phyloP scores from a whole-genome alignment of 176 grass and related monocot species.

The Urochloa ruziziensis region DNA sequence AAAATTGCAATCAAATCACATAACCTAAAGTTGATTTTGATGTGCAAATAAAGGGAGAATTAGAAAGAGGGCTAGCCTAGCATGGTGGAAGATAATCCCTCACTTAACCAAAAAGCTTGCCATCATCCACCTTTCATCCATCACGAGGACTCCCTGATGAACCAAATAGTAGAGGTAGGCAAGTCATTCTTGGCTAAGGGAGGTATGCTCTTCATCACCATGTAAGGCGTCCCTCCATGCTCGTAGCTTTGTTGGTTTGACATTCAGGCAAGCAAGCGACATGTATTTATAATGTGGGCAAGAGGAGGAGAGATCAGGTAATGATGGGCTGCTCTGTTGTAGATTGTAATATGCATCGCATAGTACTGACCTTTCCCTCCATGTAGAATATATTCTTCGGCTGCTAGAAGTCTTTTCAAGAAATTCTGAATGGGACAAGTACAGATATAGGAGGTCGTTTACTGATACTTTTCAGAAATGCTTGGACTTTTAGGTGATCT shows the following conservation, averaged over 20 bases:
- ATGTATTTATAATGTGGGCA: conserved; percentile 35
- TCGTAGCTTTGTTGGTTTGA: not conserved
- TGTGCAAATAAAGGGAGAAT: not conserved
- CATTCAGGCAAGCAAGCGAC: not conserved
- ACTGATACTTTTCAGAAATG: not conserved
- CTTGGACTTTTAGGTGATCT: not conserved
- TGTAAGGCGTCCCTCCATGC: conserved; percentile 53
- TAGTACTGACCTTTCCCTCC: not conserved
- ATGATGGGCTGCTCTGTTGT: not conserved
- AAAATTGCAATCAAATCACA: not conserved
- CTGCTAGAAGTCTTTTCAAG: conserved; percentile 1
- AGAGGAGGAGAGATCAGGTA: conserved; percentile 4
- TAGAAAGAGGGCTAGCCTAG: conserved; percentile 44
- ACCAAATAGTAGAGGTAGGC: conserved; percentile 37
- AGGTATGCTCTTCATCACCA: conserved; percentile 43
- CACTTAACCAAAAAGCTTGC: conserved; percentile 30
- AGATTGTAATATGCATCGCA: not conserved
- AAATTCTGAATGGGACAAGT: conserved; percentile 18
- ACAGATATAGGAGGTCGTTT: not conserved
- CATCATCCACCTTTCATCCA: conserved; percentile 39
- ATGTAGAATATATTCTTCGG: conserved; percentile 38
- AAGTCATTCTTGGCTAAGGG: conserved; percentile 72
- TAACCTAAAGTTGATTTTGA: not conserved
- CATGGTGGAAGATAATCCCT: conserved; percentile 52
- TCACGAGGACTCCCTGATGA: conserved; percentile 14